Base-by-base conservation (phyloP, 2,329 filamentous ascomycete genomes). In the Epichloe hybrida region DNA sequence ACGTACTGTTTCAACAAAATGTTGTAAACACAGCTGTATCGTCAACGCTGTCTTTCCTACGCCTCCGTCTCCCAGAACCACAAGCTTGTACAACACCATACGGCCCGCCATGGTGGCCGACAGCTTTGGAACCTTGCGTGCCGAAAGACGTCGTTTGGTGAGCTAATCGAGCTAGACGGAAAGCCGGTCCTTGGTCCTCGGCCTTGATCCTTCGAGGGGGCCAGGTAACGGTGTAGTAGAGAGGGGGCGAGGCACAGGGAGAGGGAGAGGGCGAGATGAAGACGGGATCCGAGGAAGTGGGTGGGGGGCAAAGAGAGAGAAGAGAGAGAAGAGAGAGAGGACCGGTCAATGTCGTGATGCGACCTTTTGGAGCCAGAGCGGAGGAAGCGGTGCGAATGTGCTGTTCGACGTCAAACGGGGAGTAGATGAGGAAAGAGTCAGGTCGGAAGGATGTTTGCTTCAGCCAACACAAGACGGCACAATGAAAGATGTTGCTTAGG, bases 1-100 rank as follows among this genome's bases (percentile, higher is more conserved):
- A 74, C 79, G 70, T 71, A 83, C 80, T 55, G 89, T 96, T 73
- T 97, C 91, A 62, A 97, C 90, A 67, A 98, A 98, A 71, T 98
- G 93, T 70, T 97, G 94, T 64, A 97, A 73, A 69, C 93, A 97
- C 62, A 98, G 77, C 82, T 98, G 89, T 65, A 95, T 95, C 52
- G 89, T 95, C 65, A 95, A 75, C 62, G 89, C 89, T 48, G 89
- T 95, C 72, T 95, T 95, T 61, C 89, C 89, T 55, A 95, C 89
- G 70, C 89, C 89, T 72, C 89, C 89, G 67, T 95, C 89, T 61
- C 89, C 90, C 57, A 95, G 75, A 72, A 95, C 89, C 80, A 95
- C 89, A 77, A 95, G 72, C 73, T 95, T 95, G 76, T 95, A 94
- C 68, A 95, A 73, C 65, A 89, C 90, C 88, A 94, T 94, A 76